Conservation (phyloP, 1,284 basidiomycete genomes). For the Irpex sp. region DNA sequence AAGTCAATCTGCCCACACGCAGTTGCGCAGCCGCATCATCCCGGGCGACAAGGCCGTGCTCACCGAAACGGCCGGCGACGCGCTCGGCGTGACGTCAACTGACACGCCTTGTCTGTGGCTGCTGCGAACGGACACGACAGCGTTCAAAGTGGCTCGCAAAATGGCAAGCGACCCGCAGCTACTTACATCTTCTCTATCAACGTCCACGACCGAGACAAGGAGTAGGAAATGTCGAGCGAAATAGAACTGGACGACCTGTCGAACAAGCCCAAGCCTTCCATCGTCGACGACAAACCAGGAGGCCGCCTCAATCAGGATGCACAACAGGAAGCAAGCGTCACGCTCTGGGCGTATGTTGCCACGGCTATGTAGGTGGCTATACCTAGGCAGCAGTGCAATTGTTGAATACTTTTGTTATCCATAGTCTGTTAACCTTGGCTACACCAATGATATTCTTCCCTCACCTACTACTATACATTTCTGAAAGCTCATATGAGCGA, state of each 20-base stretch:
- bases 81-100: background rate
- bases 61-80: background rate
- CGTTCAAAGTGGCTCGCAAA: background rate
- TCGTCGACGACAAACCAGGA: conserved; percentile 1
- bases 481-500: conserved; percentile 39
- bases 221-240: conserved; percentile 15
- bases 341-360: conserved; percentile 46
- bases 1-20: background rate
- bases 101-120: background rate
- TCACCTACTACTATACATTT: conserved; percentile 56
- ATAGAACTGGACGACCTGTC: conserved; percentile 32
- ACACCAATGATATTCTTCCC: conserved; percentile 52
- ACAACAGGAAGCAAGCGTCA: conserved; percentile 24
- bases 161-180: background rate
- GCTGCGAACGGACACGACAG: background rate
- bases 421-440: conserved; percentile 40
- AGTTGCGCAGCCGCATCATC: background rate
- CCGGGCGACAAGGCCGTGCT: background rate
- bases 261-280: conserved; percentile 7
- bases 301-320: conserved; percentile 12
- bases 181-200: background rate
- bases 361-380: conserved; percentile 35
- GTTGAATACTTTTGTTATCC: background rate
- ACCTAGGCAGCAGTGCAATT: background rate
- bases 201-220: background rate